phyloP scores from a whole-genome alignment of 805 yeast genomes.

The Helenozyma rhizophorensis region DNA sequence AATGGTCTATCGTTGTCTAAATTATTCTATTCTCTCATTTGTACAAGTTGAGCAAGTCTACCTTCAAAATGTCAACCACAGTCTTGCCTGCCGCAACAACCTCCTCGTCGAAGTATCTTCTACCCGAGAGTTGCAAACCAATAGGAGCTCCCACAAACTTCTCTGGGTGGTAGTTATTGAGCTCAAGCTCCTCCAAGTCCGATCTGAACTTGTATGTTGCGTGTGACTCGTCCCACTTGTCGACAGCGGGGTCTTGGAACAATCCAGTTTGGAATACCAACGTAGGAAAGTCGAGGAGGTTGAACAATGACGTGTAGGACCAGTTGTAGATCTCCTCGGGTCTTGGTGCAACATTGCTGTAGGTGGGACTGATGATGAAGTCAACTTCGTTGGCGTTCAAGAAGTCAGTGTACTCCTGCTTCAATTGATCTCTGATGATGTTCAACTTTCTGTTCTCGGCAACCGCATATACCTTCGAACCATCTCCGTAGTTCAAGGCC shows the following conservation, averaged over 20 bases:
- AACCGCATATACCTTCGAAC: slow-evolving; percentile 43
- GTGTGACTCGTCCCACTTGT: slow-evolving; percentile 39
- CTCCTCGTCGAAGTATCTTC: slow-evolving; percentile 55
- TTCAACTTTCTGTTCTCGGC: slow-evolving; percentile 55
- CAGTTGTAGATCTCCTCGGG: slow-evolving; percentile 63
- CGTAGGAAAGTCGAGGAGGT: slow-evolving; percentile 67
- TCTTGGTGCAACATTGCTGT: slow-evolving; percentile 68
- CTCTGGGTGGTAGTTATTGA: slow-evolving; percentile 43
- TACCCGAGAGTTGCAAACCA: slow-evolving; percentile 48
- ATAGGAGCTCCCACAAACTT: slow-evolving; percentile 51
- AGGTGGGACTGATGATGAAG: slow-evolving; percentile 63
- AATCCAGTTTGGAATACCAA: slow-evolving; percentile 61
- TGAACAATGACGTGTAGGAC: slow-evolving; percentile 77
- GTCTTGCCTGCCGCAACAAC: slow-evolving; percentile 47
- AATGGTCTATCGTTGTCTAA: not conserved
- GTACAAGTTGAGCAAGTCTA: slow-evolving; percentile 21
- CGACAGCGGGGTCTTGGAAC: slow-evolving; percentile 51
- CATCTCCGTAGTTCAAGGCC: slow-evolving; percentile 55
- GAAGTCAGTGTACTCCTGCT: slow-evolving; percentile 52
- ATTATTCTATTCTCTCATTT: slow-evolving; percentile 4
- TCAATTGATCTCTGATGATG: slow-evolving; percentile 51
- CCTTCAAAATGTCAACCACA: slow-evolving; percentile 32
- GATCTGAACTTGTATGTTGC: slow-evolving; percentile 37
- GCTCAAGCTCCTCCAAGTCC: slow-evolving; percentile 46
- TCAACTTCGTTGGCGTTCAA: slow-evolving; percentile 56